Conservation (phyloP, 768 basidiomycete genomes). For the Collybiopsis confluens region DNA sequence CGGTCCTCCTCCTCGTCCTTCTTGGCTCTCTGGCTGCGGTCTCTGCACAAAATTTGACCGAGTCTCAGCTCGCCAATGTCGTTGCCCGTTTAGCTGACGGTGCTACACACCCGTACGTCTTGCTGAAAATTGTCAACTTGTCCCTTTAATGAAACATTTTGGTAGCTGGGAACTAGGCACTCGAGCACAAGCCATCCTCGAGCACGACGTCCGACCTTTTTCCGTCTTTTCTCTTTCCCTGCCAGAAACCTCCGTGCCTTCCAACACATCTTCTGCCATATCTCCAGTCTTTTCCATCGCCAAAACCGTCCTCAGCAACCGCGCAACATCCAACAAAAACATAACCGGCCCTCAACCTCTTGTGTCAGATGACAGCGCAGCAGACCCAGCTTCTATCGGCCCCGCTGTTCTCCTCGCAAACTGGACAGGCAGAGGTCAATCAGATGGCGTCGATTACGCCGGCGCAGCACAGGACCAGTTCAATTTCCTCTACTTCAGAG, state of each 20-base stretch:
- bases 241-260: slow-evolving; percentile 30
- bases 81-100: slow-evolving; percentile 32
- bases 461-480: slow-evolving; percentile 65
- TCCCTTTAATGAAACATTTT: background rate
- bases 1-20: background rate
- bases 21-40: background rate
- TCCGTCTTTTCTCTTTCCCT: slow-evolving; percentile 41
- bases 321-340: slow-evolving; percentile 37
- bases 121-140: too few relatives aligned
- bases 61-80: slow-evolving; percentile 29
- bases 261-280: slow-evolving; percentile 31
- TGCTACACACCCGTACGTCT: slow-evolving; percentile 30
- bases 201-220: slow-evolving; percentile 38
- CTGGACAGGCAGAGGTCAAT: slow-evolving; percentile 30
- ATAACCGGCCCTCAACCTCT: slow-evolving; percentile 54
- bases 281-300: slow-evolving; percentile 57
- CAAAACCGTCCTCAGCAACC: slow-evolving; percentile 41
- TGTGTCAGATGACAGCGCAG: slow-evolving; percentile 49
- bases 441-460: slow-evolving; percentile 50
- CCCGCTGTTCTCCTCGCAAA: slow-evolving; percentile 59
- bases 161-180: slow-evolving; percentile 56
- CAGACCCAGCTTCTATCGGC: slow-evolving; percentile 76
- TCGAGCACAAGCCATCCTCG: slow-evolving; percentile 44
- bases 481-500: slow-evolving; percentile 50
- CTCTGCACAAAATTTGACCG: slow-evolving; percentile 19